Base-by-base conservation (phyloP, 208 protist species). In the Trypanosomatidae sp. region DNA sequence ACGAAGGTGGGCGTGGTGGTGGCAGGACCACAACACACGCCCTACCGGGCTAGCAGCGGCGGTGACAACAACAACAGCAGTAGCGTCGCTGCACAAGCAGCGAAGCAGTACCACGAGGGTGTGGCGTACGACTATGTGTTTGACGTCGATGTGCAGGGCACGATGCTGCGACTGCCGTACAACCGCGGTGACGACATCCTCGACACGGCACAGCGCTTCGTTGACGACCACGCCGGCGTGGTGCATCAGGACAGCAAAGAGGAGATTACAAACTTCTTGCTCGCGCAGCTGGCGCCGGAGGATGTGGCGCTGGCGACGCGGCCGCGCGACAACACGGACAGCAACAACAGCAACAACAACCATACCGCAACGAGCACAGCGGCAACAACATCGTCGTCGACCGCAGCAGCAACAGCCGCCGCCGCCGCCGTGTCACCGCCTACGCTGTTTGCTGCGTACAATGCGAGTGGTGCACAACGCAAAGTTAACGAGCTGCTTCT, bases 41-140 rank as follows among this genome's bases (percentile, higher is more conserved):
- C 41, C 16, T 72, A 69, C 56, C 76, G 50, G 1, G 63, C 60
- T 50, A 23, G 50, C 51, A 2, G 48, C 49, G 4, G 33, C 56
- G 6, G 19, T 13, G 1, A 41, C 27, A 15, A 25, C 18, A 48
- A 22, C n/a, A n/a, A n/a, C n/a, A n/a, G 2, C n/a, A n/a, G n/a
- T n/a, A n/a, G n/a, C n/a, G n/a, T 6, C 40, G 26, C 66, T 62
- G 28, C 33, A 48, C 23, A 53, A 57, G 22, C 56, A 78, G 19
- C n/a, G n/a, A 94, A 92, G 56, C 49, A 80, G 43, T 46, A 80
- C 20, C 52, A 86, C 40, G 66, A 96, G 19, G 96, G 93, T 3
- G 70, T 75, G 27, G 53, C 85, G 18, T 97, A 97, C 55, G 94
- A 97, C 62, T 96, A 96, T 45, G 59, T 97, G 13, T 98, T 97